Percentiles rank a stretch among this genome's conserved stretches.
phyloP scores from a whole-genome alignment of 768 basidiomycete species.

The Fistulinella prunicolor region DNA sequence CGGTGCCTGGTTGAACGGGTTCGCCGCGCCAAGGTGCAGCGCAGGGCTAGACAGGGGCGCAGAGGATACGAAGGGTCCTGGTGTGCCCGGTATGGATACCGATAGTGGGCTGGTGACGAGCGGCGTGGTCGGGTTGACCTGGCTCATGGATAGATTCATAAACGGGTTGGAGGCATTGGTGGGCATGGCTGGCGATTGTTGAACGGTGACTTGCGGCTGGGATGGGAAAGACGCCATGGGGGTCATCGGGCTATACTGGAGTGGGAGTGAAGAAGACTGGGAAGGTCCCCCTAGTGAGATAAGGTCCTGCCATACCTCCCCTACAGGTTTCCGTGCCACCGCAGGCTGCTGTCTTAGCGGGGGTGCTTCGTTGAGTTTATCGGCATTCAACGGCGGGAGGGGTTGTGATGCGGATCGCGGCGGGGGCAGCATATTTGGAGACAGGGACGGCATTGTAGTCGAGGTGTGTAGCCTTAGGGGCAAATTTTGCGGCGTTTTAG shows the following conservation, averaged over 20 bases:
- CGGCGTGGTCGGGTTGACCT: not conserved
- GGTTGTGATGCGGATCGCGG: constrained; percentile 38
- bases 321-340: constrained; percentile 13
- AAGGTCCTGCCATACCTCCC: constrained; percentile 60
- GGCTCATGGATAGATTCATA: constrained; percentile 12
- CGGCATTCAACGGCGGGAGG: constrained; percentile 15
- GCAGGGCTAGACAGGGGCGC: constrained; percentile 13
- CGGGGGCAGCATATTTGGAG: constrained; percentile 13
- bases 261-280: constrained; percentile 42
- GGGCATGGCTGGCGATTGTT: constrained; percentile 4
- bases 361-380: constrained; percentile 11
- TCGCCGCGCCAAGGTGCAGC: constrained; percentile 9
- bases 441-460: constrained; percentile 9
- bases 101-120: constrained; percentile 7
- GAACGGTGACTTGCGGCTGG: constrained; percentile 13
- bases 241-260: constrained; percentile 33
- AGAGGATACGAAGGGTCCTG: constrained; percentile 6
- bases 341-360: constrained; percentile 3
- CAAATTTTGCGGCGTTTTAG: constrained; percentile 27
- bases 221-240: constrained; percentile 5
- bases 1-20: constrained; percentile 18
- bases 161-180: constrained; percentile 19
- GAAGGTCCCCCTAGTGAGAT: constrained; percentile 44
- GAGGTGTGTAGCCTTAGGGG: constrained; percentile 18
- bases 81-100: not conserved